Conservation (phyloP, 495 filamentous ascomycete species). For the Staphylotrichum tortipilum region DNA sequence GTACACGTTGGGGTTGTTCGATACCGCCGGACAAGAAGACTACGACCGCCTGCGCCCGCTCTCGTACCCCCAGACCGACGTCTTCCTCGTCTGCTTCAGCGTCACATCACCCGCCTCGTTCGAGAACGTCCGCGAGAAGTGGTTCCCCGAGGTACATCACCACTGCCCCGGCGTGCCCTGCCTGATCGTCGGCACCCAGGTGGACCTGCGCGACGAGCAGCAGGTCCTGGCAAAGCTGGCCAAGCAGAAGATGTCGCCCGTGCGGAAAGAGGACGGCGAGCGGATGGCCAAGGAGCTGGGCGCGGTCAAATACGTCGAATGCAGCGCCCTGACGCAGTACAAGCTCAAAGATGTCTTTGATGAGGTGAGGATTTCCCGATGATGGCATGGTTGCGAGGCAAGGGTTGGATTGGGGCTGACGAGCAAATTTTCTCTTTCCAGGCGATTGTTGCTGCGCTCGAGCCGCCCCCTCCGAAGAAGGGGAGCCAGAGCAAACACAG, state of each 20-base stretch:
- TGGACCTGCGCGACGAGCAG: constrained; percentile 89
- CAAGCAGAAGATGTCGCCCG: constrained; percentile 91
- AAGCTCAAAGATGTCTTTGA: constrained; percentile 99
- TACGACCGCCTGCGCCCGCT: constrained; percentile 94
- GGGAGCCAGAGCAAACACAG: constrained; percentile 28
- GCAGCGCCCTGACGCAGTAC: constrained; percentile 94
- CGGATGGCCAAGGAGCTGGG: constrained; percentile 92
- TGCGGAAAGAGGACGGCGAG: constrained; percentile 86
- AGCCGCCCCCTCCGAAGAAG: constrained; percentile 72
- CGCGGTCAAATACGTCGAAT: constrained; percentile 97
- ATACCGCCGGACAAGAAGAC: constrained; percentile 98
- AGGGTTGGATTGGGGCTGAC: neutral
- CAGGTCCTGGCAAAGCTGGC: constrained; percentile 81
- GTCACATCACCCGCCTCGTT: constrained; percentile 98
- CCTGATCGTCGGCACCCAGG: constrained; percentile 95
- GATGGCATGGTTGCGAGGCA: neutral
- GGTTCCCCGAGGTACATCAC: constrained; percentile 97
- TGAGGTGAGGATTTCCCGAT: constrained; percentile 81
- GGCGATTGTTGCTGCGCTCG: constrained; percentile 85
- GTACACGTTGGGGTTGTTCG: constrained; percentile 93
- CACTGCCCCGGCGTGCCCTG: constrained; percentile 97
- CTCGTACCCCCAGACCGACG: constrained; percentile 97
- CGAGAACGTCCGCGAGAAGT: constrained; percentile 98
- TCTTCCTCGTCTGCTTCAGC: constrained; percentile 97
- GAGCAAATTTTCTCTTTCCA: constrained; percentile 23